A percentile compares a stretch with the other conserved stretches of the same genome.
These are phyloP conservation scores for Strobilomyces confusus DNA, from an alignment of 768 basidiomycete genomes.

Conservation along the genomic window DNA sequence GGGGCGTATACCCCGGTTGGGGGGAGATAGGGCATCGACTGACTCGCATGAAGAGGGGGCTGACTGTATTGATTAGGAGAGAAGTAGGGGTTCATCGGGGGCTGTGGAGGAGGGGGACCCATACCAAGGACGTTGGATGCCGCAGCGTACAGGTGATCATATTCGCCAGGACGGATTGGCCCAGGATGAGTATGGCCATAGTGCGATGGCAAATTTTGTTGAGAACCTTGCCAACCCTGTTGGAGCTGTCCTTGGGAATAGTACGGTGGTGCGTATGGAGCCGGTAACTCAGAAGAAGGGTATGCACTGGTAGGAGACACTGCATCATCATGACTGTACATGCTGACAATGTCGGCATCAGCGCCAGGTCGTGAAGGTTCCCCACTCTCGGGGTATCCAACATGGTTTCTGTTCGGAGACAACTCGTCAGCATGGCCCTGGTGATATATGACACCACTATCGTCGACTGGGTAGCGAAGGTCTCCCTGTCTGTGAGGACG, in stretches of 20 bases:
- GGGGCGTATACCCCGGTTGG: conserved; percentile 26
- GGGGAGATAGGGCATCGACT: conserved; percentile 32
- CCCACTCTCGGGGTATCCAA: conserved; percentile 24
- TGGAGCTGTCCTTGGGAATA: conserved; percentile 20
- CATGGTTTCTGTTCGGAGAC: conserved; percentile 24
- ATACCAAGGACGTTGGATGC: conserved; percentile 80
- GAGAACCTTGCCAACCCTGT: conserved; percentile 28
- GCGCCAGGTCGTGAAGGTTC: conserved; percentile 22
- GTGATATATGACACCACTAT: conserved; percentile 19
- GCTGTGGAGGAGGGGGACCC: conserved; percentile 47
- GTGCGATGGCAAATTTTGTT: conserved; percentile 17
- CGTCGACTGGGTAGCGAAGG: conserved; percentile 33
- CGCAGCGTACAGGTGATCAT: conserved; percentile 63
- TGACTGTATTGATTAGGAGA: conserved; percentile 23
- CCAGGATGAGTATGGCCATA: conserved; percentile 17
- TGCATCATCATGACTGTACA: conserved; percentile 38
- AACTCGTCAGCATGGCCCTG: conserved; percentile 10
- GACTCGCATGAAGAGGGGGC: conserved; percentile 25
- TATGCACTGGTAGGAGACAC: conserved; percentile 30
- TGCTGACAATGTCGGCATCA: conserved; percentile 37
- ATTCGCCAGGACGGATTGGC: conserved; percentile 37
- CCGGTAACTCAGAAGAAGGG: conserved; percentile 22
- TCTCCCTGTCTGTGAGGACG: conserved; percentile 20
- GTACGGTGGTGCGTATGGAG: conserved; percentile 13
- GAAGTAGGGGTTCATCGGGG: conserved; percentile 16